Conservation (phyloP, 2,329 filamentous ascomycete genomes). For the Cercospora zeina region DNA sequence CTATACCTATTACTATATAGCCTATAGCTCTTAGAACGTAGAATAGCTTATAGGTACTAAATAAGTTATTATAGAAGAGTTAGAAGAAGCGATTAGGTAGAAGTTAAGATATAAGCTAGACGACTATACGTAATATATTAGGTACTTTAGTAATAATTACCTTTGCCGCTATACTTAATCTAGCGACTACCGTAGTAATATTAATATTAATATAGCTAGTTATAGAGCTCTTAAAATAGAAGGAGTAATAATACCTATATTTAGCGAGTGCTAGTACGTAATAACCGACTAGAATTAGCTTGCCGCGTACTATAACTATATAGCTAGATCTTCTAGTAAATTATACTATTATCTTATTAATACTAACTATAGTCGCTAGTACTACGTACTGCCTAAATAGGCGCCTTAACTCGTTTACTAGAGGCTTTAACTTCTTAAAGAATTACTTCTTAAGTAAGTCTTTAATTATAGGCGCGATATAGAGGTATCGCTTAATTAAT, state of each 20-base stretch:
- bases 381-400: slow-evolving; percentile 5
- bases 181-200: slow-evolving; percentile 10
- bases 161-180: not conserved
- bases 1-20: slow-evolving; percentile 1
- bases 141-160: not conserved
- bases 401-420: slow-evolving; percentile 7
- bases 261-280: not conserved
- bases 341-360: slow-evolving; percentile 6
- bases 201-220: slow-evolving; percentile 8
- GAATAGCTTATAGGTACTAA: slow-evolving; percentile 11
- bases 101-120: slow-evolving; percentile 6
- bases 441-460: not conserved
- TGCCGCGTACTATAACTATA: slow-evolving; percentile 3
- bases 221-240: slow-evolving; percentile 11
- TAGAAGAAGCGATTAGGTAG: not conserved
- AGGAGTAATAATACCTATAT: slow-evolving; percentile 6
- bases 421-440: not conserved
- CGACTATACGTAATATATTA: not conserved
- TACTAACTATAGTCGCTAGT: slow-evolving; percentile 2
- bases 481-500: not conserved
- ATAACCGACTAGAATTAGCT: slow-evolving; percentile 1
- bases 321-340: slow-evolving; percentile 2
- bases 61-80: slow-evolving; percentile 11
- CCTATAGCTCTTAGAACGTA: slow-evolving; percentile 9
- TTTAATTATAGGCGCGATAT: not conserved